Conservation (phyloP, 257 asterid species). For the Solanum pinnatisectum region DNA sequence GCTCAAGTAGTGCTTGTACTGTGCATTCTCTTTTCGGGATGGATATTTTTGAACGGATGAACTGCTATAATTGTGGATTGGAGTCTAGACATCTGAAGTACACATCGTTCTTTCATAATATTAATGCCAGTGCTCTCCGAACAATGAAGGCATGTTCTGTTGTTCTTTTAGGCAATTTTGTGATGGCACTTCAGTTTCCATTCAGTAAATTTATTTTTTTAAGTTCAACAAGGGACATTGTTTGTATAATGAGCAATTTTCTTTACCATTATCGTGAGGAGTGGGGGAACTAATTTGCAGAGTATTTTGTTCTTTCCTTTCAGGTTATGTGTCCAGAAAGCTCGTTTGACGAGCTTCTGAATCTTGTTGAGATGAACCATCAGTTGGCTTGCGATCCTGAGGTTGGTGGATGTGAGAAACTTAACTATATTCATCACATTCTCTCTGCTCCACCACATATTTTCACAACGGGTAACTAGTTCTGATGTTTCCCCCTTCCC, state of each 20-base stretch:
- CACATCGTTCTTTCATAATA: slow-evolving; percentile 81
- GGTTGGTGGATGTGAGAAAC: slow-evolving; percentile 83
- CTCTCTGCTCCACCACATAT: slow-evolving; percentile 78
- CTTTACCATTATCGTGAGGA: background rate
- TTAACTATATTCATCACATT: slow-evolving; percentile 68
- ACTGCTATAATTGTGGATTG: slow-evolving; percentile 67
- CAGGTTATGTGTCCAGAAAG: slow-evolving; percentile 78
- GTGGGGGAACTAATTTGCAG: background rate
- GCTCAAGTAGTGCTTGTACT: slow-evolving; percentile 54
- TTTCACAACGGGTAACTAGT: slow-evolving; percentile 64
- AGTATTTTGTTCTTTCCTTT: slow-evolving; percentile 8
- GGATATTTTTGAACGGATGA: slow-evolving; percentile 87
- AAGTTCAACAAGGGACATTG: background rate
- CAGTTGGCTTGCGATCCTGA: slow-evolving; percentile 93
- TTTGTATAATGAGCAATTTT: slow-evolving; percentile 3
- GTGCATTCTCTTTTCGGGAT: slow-evolving; percentile 88
- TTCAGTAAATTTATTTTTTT: background rate
- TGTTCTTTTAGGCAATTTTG: background rate
- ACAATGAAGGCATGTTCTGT: slow-evolving; percentile 63
- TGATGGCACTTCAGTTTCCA: background rate
- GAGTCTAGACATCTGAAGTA: slow-evolving; percentile 87
- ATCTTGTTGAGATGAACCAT: slow-evolving; percentile 86
- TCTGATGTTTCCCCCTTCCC: background rate
- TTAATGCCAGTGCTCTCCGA: slow-evolving; percentile 88
- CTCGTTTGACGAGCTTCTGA: slow-evolving; percentile 80